Conservation (phyloP, 306 rosid species). For the Prunus salicina region DNA sequence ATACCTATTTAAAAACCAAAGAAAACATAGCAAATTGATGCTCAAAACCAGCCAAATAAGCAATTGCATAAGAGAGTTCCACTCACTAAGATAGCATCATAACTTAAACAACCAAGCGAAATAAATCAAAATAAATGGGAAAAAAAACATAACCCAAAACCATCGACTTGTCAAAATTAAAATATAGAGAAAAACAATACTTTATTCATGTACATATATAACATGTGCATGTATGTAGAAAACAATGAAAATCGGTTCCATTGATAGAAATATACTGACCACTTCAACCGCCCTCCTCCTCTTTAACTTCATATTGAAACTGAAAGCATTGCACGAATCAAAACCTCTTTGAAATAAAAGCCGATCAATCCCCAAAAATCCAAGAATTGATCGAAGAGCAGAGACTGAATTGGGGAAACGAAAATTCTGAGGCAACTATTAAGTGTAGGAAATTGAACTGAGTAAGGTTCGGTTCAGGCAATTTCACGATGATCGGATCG, state of each 20-base stretch:
- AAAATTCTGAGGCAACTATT: slow-evolving; percentile 8
- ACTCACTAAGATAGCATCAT: not conserved
- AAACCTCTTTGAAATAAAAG: slow-evolving; percentile 11
- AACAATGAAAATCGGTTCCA: slow-evolving; percentile 6
- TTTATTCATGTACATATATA: too few species aligned
- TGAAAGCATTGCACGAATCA: slow-evolving; percentile 66
- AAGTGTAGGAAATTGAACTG: slow-evolving; percentile 19
- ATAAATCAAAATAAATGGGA: not conserved
- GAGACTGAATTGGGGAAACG: slow-evolving; percentile 22
- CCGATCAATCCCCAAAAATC: slow-evolving; percentile 49
- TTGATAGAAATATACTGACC: slow-evolving; percentile 46
- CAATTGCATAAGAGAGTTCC: not conserved
- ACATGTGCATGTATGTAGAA: not conserved
- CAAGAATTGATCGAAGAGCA: slow-evolving; percentile 43
- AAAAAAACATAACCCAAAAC: not conserved
- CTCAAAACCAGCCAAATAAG: not conserved
- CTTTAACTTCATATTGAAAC: slow-evolving; percentile 81
- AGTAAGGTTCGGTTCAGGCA: slow-evolving; percentile 22
- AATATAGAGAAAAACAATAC: not conserved
- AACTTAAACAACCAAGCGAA: not conserved
- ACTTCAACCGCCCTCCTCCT: slow-evolving; percentile 94
- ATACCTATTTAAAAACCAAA: slow-evolving; percentile 2
- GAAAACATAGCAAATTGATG: not conserved
- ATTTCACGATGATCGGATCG: slow-evolving; percentile 41
- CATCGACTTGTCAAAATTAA: not conserved